Conservation (phyloP, 768 basidiomycete genomes). For the Rubroboletus satanas region DNA sequence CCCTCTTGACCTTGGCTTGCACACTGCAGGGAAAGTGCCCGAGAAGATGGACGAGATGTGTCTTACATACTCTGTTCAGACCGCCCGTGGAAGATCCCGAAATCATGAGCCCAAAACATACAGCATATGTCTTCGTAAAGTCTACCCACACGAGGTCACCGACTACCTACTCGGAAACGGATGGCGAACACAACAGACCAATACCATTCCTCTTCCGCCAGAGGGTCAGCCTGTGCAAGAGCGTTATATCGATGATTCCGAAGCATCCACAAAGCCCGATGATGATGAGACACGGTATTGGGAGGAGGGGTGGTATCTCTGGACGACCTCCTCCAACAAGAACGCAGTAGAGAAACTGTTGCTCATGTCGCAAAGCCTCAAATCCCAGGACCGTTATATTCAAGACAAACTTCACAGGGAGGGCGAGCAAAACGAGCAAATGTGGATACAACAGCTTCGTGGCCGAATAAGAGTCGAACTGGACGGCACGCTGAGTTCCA, state of each 20-base stretch:
- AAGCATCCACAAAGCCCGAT: slow-evolving; percentile 16
- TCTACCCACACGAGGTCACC: slow-evolving; percentile 65
- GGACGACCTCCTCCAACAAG: slow-evolving; percentile 53
- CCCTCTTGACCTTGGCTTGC: background rate
- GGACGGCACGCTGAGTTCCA: slow-evolving; percentile 29
- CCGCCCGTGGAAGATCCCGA: slow-evolving; percentile 48
- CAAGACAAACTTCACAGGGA: slow-evolving; percentile 36
- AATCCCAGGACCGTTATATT: slow-evolving; percentile 38
- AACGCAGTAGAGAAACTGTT: slow-evolving; percentile 54
- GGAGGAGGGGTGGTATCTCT: slow-evolving; percentile 76
- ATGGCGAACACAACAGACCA: slow-evolving; percentile 41
- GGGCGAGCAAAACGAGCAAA: slow-evolving; percentile 53
- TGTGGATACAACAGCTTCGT: slow-evolving; percentile 27
- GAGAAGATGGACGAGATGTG: slow-evolving; percentile 63
- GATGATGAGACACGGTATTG: slow-evolving; percentile 50
- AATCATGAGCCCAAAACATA: slow-evolving; percentile 51
- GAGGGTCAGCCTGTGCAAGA: slow-evolving; percentile 53
- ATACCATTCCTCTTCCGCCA: slow-evolving; percentile 57
- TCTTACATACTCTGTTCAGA: slow-evolving; percentile 59
- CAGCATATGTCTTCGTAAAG: slow-evolving; percentile 60
- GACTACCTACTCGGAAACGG: slow-evolving; percentile 41
- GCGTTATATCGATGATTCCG: slow-evolving; percentile 10
- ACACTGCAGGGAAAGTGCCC: slow-evolving; percentile 47
- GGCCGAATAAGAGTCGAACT: slow-evolving; percentile 23
- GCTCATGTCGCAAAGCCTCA: slow-evolving; percentile 57